These are phyloP conservation scores for Sporothrix variecibatus DNA, from an alignment of 2,329 filamentous ascomycete genomes.

Conservation along the genomic window DNA sequence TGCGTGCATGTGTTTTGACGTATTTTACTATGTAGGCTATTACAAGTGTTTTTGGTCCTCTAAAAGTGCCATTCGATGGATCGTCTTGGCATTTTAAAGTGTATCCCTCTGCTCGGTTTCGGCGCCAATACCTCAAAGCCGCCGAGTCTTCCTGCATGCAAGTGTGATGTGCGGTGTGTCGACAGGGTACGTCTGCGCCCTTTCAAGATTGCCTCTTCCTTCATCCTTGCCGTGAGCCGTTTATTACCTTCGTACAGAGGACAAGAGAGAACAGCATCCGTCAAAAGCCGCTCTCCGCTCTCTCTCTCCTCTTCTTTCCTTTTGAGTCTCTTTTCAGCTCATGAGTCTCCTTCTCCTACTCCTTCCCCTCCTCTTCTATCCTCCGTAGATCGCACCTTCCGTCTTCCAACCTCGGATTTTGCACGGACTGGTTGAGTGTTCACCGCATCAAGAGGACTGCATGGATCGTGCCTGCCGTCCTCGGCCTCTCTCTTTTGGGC, in stretches of 20 bases:
- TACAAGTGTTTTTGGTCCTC: not conserved
- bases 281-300: not conserved
- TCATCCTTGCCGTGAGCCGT: not conserved
- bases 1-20: not conserved
- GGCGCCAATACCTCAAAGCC: not conserved
- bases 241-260: not conserved
- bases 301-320: not conserved
- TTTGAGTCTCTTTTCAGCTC: not conserved
- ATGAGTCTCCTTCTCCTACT: no score
- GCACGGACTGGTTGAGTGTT: not conserved
- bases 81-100: slow-evolving; percentile 1
- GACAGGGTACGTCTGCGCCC: not conserved
- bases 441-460: not conserved
- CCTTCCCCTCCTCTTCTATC: not conserved
- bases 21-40: not conserved
- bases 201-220: not conserved
- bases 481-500: not conserved
- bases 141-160: not conserved
- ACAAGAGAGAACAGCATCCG: not conserved
- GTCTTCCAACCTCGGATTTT: not conserved
- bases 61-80: not conserved
- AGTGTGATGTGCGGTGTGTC: not conserved
- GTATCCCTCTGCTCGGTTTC: slow-evolving; percentile 11
- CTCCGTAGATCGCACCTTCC: slow-evolving; percentile 14
- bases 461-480: not conserved